These are phyloP conservation scores for Angophora floribunda DNA, from an alignment of 345 rosid species.

Conservation along the genomic window DNA sequence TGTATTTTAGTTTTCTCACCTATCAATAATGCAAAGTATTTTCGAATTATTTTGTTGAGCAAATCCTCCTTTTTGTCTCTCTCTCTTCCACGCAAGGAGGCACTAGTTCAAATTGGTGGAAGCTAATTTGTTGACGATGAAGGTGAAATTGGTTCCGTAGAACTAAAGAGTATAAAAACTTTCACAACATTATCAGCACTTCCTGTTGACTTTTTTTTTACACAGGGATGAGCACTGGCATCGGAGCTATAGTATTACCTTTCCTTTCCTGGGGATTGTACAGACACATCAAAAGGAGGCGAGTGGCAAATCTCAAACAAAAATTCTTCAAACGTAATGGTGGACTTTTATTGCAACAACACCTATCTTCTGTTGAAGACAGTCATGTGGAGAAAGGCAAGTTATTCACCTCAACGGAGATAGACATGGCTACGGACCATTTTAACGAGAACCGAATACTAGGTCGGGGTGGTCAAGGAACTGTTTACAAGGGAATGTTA, in stretches of 20 bases:
- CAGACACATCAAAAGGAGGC: neutral
- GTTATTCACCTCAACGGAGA: neutral
- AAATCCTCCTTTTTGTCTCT: neutral
- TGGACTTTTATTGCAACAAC: neutral
- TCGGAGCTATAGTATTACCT: neutral
- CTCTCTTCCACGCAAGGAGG: neutral
- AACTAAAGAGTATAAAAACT: neutral
- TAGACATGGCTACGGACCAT: neutral
- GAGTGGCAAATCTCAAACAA: neutral
- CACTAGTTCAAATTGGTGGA: neutral
- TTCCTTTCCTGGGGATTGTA: neutral
- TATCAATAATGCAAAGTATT: neutral
- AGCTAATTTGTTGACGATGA: neutral
- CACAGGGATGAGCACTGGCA: neutral
- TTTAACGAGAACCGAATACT: neutral
- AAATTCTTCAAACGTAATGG: neutral
- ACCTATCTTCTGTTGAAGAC: neutral
- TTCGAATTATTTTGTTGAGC: neutral
- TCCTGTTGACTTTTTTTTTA: neutral
- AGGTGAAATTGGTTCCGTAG: neutral
- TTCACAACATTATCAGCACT: neutral
- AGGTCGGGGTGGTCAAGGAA: neutral
- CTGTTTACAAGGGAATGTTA: constrained; percentile 5
- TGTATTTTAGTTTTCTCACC: neutral
- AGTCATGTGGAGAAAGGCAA: neutral